Base-by-base conservation (phyloP, 805 yeast species). In the Kuraishia molischiana region DNA sequence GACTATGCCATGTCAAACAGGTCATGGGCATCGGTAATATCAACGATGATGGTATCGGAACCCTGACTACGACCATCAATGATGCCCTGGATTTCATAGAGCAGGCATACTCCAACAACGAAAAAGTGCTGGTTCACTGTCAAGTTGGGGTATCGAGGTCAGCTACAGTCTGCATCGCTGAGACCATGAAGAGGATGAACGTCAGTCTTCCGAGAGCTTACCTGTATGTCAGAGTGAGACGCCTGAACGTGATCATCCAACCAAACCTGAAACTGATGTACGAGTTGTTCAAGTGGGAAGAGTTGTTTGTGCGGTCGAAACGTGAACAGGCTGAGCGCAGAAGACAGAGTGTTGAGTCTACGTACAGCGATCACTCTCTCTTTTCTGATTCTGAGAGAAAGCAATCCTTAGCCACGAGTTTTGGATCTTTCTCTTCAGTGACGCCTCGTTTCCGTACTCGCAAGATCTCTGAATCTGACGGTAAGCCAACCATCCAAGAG, bases 101-200 rank as follows among this genome's bases (percentile, higher is more conserved):
- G 38, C 69, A 66, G 20, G 72, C 74, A 15, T 61, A 64, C 44
- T 45, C 54, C 17, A 45, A 47, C 1, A 60, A 59, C 28, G 74
- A 74, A 18, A 72, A 71, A 34, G 75, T 79, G 2, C 64, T 90
- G 42, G 89, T 90, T 9, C 97, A 90, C 56, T 90, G 97, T 50
- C 83, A 95, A 52, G 97, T 86, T 35, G 97, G 97, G 0, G 97
- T 90, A 3, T 85, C 95, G 0, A 65, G 97, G 39, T 85, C 95
- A 3, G 97, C 97, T 0, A 85, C 97, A 0, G 94, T 90, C 9
- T 90, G 94, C 48, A 90, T 90, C 46, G 96, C 96, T 1, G 97
- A 87, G 53, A 90, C 85, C 29, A 89, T 90, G 95, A 73, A 75
- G 46, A 61, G 95, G 30, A 59, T 83, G 38, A 60, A 72, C 13